Conservation (phyloP, 805 yeast species). For the Candida hungchunana region DNA sequence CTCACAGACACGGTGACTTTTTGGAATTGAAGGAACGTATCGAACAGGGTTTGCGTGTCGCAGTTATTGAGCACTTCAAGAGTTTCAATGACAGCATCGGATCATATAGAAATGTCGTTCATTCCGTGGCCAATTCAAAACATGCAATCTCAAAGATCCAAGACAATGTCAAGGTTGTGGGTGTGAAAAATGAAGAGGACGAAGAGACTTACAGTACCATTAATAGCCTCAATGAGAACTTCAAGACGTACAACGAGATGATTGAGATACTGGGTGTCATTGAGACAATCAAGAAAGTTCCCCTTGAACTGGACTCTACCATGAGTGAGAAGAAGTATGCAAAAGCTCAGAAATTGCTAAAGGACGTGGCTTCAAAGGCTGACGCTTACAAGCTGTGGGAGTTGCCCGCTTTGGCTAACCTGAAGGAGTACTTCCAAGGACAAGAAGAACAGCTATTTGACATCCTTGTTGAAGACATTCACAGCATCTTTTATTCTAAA, state of each 20-base stretch:
- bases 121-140: slow-evolving; percentile 63
- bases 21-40: slow-evolving; percentile 53
- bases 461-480: slow-evolving; percentile 71
- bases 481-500: slow-evolving; percentile 62
- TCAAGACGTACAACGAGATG: slow-evolving; percentile 60
- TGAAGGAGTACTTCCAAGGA: slow-evolving; percentile 47
- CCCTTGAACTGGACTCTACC: slow-evolving; percentile 59
- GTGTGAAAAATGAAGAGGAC: slow-evolving; percentile 1
- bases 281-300: slow-evolving; percentile 52
- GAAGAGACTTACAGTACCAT: slow-evolving; percentile 1
- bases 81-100: slow-evolving; percentile 84
- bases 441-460: slow-evolving; percentile 64
- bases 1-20: slow-evolving; percentile 68
- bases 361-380: slow-evolving; percentile 40
- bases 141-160: slow-evolving; percentile 46
- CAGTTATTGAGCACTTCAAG: slow-evolving; percentile 79
- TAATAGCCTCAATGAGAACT: slow-evolving; percentile 51
- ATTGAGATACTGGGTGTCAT: slow-evolving; percentile 67
- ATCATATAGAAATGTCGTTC: slow-evolving; percentile 68
- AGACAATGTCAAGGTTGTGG: slow-evolving; percentile 17
- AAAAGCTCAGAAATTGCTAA: slow-evolving; percentile 56
- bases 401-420: slow-evolving; percentile 47
- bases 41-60: slow-evolving; percentile 52
- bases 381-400: slow-evolving; percentile 53
- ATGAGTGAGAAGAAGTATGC: slow-evolving; percentile 69